A percentile compares a stretch with the other conserved stretches of the same genome.
phyloP scores from a whole-genome alignment of 768 basidiomycete species.

The Phaeotremella fagi region DNA sequence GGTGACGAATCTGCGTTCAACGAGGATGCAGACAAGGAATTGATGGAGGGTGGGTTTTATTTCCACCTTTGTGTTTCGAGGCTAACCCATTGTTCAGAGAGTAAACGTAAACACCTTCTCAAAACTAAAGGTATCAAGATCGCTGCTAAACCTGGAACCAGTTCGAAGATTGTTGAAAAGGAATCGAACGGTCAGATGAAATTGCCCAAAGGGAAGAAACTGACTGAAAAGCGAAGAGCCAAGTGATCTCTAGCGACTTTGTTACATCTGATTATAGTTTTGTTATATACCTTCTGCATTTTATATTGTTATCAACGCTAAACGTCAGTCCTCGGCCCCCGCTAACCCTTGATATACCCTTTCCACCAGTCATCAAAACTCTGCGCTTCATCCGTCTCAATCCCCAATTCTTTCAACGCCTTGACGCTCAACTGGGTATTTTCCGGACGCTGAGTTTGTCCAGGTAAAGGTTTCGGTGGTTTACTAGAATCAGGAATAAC shows the following conservation, averaged over 20 bases:
- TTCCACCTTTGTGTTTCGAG: neutral
- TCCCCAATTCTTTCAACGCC: slow-evolving; percentile 63
- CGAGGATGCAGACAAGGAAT: slow-evolving; percentile 67
- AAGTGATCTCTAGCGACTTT: too few species aligned
- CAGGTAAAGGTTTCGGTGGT: slow-evolving; percentile 52
- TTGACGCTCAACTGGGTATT: slow-evolving; percentile 73
- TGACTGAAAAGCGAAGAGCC: slow-evolving; percentile 22
- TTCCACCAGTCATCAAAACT: slow-evolving; percentile 85
- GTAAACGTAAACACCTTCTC: slow-evolving; percentile 49
- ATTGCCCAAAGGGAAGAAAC: slow-evolving; percentile 32
- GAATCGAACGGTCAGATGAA: slow-evolving; percentile 17
- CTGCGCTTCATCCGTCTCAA: slow-evolving; percentile 54
- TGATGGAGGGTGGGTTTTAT: slow-evolving; percentile 67
- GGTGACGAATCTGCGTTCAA: slow-evolving; percentile 62
- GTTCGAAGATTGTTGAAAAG: neutral
- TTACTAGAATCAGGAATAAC: slow-evolving; percentile 65
- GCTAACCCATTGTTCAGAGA: slow-evolving; percentile 64
- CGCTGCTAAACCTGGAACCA: slow-evolving; percentile 9
- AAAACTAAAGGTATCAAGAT: slow-evolving; percentile 52
- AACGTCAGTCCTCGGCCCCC: neutral
- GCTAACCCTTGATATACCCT: slow-evolving; percentile 29
- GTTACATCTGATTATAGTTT: neutral
- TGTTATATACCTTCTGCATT: neutral
- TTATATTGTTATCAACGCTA: neutral
- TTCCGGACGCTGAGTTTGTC: slow-evolving; percentile 68